phyloP scores from a whole-genome alignment of 2,329 filamentous ascomycete genomes.

The Venturiaceae sp. region DNA sequence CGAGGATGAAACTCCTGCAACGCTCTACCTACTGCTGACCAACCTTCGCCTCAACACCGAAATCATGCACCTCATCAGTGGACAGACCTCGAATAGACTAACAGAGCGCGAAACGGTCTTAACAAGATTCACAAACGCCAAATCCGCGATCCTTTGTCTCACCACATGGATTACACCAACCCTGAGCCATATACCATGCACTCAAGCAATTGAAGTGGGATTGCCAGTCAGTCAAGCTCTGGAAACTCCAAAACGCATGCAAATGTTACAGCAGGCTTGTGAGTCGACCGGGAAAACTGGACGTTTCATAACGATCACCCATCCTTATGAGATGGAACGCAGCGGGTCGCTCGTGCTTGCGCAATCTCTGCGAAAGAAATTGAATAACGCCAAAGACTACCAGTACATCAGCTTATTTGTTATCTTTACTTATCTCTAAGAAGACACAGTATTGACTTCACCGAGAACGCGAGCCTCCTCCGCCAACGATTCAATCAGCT shows the following conservation, averaged over 20 bases:
- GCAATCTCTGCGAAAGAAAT: too few relatives aligned
- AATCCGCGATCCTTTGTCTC: neutral
- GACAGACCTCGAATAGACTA: neutral
- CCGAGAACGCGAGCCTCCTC: neutral
- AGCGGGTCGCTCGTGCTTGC: too few relatives aligned
- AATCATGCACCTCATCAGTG: neutral
- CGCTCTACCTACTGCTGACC: neutral
- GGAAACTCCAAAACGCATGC: neutral
- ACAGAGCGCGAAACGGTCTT: neutral
- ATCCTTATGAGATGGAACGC: neutral
- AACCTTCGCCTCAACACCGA: neutral
- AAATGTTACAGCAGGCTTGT: neutral
- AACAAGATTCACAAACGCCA: neutral
- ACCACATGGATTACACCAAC: neutral
- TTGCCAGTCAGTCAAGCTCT: neutral
- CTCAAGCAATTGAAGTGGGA: neutral
- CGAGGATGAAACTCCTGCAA: neutral
- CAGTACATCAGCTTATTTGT: too few relatives aligned
- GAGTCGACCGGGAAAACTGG: neutral
- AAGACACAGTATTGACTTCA: neutral
- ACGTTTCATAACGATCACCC: neutral
- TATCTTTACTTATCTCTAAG: too few relatives aligned
- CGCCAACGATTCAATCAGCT: neutral
- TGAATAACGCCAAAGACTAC: too few relatives aligned
- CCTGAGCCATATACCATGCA: neutral